Percentiles rank a stretch among this genome's conserved stretches.
Evolutionary conservation across 164 flowering plant species (phyloP).

Genomic region (Piper longum): DNA sequence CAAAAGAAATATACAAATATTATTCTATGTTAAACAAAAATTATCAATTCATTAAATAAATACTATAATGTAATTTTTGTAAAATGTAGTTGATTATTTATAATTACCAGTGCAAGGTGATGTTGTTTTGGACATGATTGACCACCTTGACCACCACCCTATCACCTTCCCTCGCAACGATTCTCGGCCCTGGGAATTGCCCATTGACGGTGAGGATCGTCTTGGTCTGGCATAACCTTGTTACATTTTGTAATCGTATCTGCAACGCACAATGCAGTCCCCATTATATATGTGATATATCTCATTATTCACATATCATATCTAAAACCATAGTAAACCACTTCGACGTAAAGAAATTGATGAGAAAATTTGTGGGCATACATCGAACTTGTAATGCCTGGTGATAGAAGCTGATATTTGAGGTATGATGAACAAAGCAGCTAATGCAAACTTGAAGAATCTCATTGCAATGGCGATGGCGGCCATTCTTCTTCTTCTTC

Average conservation of each 20-base stretch:
- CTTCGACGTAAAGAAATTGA: not conserved
- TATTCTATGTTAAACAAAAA: too few species aligned
- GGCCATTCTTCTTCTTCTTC: not conserved
- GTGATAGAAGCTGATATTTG: slow-evolving; percentile 17
- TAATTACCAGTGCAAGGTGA: slow-evolving; percentile 41
- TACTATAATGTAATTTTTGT: too few species aligned
- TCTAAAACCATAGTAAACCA: too few species aligned
- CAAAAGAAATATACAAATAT: too few species aligned
- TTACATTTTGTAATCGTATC: slow-evolving; percentile 47
- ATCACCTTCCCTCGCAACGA: slow-evolving; percentile 62
- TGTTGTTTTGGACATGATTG: slow-evolving; percentile 43
- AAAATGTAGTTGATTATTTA: too few species aligned
- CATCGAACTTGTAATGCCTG: slow-evolving; percentile 32
- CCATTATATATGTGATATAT: not conserved
- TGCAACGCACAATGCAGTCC: slow-evolving; percentile 8
- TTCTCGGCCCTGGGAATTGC: slow-evolving; percentile 49
- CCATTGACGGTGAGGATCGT: slow-evolving; percentile 56
- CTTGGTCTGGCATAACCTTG: slow-evolving; percentile 54
- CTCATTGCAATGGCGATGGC: slow-evolving; percentile 1
- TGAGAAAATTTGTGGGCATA: slow-evolving; percentile 2
- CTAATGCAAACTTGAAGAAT: slow-evolving; percentile 8
- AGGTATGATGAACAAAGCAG: slow-evolving; percentile 9
- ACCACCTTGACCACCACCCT: slow-evolving; percentile 41
- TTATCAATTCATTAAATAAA: too few species aligned
- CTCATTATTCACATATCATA: too few species aligned